phyloP scores from a whole-genome alignment of 768 basidiomycete genomes.

The Pleurotus cornucopiae region DNA sequence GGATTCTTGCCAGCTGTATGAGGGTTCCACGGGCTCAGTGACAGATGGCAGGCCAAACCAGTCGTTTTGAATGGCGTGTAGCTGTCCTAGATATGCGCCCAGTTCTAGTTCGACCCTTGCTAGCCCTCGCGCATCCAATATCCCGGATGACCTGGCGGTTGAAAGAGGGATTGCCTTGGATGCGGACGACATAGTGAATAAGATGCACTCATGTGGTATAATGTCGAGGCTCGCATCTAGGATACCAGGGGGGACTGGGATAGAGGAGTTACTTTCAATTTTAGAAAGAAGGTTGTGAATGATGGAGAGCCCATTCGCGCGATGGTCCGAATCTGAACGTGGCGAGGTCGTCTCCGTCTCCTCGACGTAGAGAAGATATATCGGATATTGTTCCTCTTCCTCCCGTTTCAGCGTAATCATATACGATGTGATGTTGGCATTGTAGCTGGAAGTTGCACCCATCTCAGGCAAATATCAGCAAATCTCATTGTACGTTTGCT shows the following conservation, averaged over 20 bases:
- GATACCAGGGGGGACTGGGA: conserved; percentile 46
- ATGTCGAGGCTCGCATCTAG: conserved; percentile 43
- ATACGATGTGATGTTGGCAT: not conserved
- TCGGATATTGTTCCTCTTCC: too few species aligned
- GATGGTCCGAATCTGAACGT: conserved; percentile 16
- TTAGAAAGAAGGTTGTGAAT: conserved; percentile 34
- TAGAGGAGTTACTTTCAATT: conserved; percentile 39
- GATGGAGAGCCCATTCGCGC: conserved; percentile 31
- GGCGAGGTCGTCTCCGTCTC: not conserved
- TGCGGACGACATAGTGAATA: conserved; percentile 39
- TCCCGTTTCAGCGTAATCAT: not conserved
- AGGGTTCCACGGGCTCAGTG: conserved; percentile 28
- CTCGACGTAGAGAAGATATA: not conserved
- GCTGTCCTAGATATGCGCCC: conserved; percentile 54
- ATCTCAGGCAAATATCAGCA: not conserved
- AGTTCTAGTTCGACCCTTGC: conserved; percentile 54
- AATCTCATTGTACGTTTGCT: not conserved
- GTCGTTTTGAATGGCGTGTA: conserved; percentile 75
- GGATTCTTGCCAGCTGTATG: conserved; percentile 74
- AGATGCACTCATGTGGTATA: conserved; percentile 48
- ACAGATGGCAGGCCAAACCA: conserved; percentile 51
- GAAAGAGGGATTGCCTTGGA: conserved; percentile 33
- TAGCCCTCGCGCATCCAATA: conserved; percentile 32
- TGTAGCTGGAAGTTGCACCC: not conserved
- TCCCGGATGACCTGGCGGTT: conserved; percentile 28